Evolutionary conservation across 2,329 filamentous ascomycete genomes (phyloP), one percentile per base, ranked within the genome.

Genomic region (Zelopaecilomyces penicillatus): DNA sequence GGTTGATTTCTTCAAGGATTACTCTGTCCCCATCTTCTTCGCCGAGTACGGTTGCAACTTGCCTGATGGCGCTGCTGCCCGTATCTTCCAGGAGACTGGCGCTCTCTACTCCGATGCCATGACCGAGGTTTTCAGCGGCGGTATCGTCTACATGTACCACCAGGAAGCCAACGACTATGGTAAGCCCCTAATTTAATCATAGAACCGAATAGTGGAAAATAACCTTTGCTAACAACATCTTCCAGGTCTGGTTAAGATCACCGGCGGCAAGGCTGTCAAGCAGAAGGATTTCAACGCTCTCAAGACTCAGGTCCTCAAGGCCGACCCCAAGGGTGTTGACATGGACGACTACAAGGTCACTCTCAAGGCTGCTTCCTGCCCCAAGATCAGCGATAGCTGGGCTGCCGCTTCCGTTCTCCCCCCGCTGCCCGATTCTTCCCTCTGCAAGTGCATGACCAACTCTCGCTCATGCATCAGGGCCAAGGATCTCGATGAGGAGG

Each of bases 141-240:
- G 91, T 68, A 95, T 98, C 54, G 89, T 97, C 64, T 98, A 97
- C 78, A 95, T 95, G 88, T 98, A 93, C 74, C 91, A 89, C 72
- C 77, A 95, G 72, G 90, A 95, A 66, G 70, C 60, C 42, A 97
- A 97, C 72, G 73, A 96, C 64, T 98, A 87, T 60, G 93, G 85
- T 76, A 67, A 55, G 72, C 57, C 57, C 51, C 57, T 10, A 30
- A 3, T 19, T 2, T 5, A 9, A 12, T 2, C 11, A 12, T 26
- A 9, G 4, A 29, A 37, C 7, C 19, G 12, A 27, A 29, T 27
- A 19, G 26, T 30, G 35, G 11, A 11, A 11, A 19, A 27, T 5
- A 7, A 35, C n/a, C 26, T 12, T n/a, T 35, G n/a, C 37, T 4
- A 11, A 19, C 41, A 37, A 46, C 59, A 53, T 57, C 49, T 65